Evolutionary conservation across 1,139 yeast genomes (phyloP).

Genomic region (Barnettozyma hawaiiensis): DNA sequence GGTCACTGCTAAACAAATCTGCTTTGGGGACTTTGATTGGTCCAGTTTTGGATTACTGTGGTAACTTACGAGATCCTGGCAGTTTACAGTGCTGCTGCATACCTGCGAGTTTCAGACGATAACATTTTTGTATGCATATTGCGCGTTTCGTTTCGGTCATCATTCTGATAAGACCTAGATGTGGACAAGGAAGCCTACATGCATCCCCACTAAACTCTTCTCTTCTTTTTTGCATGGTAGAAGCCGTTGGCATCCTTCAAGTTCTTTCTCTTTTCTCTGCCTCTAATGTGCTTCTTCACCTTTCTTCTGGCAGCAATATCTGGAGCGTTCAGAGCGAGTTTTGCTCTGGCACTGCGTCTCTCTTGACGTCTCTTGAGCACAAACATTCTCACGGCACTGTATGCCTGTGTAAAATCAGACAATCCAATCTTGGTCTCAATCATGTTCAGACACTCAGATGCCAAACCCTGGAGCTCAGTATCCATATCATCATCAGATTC

Average conservation of each 20-base stretch:
- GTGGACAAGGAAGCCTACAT: too few species aligned
- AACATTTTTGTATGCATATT: too few species aligned
- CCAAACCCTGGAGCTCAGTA: constrained; percentile 50
- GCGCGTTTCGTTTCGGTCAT: too few species aligned
- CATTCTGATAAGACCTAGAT: too few species aligned
- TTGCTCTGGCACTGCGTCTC: constrained; percentile 70
- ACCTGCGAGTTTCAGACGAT: too few species aligned
- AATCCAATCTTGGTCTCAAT: constrained; percentile 69
- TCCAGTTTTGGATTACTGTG: too few species aligned
- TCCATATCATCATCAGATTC: constrained; percentile 39
- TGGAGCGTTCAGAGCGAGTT: constrained; percentile 74
- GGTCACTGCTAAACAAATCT: too few species aligned
- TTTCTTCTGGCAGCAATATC: constrained; percentile 74
- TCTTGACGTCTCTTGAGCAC: constrained; percentile 65
- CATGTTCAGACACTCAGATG: constrained; percentile 65
- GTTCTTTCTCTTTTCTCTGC: constrained; percentile 70
- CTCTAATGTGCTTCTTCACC: constrained; percentile 66
- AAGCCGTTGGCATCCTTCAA: constrained; percentile 74
- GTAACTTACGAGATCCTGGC: too few species aligned
- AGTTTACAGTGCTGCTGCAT: too few species aligned
- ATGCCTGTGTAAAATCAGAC: constrained; percentile 60
- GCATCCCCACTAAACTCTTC: constrained; percentile 19
- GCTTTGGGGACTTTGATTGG: too few species aligned
- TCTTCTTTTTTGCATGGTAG: constrained; percentile 61
- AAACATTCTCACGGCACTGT: constrained; percentile 54